phyloP scores from a whole-genome alignment of 129 eudicot species.

The Scalesia atractyloides region DNA sequence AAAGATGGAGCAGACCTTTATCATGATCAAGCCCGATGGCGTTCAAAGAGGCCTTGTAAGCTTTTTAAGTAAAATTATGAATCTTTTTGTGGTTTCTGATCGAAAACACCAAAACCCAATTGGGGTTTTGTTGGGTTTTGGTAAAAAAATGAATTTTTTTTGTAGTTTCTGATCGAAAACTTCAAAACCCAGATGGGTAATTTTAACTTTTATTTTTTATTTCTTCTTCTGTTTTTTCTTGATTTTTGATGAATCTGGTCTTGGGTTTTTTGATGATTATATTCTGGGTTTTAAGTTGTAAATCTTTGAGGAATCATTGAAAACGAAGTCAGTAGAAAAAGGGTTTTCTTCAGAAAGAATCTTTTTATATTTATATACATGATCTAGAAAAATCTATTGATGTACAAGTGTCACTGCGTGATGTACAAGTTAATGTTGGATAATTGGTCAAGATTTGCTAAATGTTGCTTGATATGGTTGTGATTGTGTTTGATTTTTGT shows the following conservation, averaged over 20 bases:
- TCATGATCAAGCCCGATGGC: slow-evolving; percentile 93
- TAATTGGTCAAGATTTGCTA: neutral
- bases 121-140: neutral
- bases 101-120: neutral
- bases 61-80: neutral
- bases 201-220: too few species aligned
- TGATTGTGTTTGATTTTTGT: slow-evolving; percentile 22
- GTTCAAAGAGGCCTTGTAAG: slow-evolving; percentile 81
- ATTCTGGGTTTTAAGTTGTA: too few species aligned
- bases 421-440: neutral
- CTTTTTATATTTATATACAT: neutral
- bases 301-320: too few species aligned
- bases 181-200: neutral
- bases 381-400: neutral
- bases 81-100: neutral
- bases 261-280: neutral
- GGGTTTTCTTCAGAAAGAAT: too few species aligned
- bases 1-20: slow-evolving; percentile 82
- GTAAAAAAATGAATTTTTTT: neutral
- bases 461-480: neutral
- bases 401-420: slow-evolving; percentile 17
- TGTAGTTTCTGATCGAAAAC: neutral
- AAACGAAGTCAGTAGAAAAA: too few species aligned
- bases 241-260: neutral
- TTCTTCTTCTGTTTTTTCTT: neutral